Evolutionary conservation across 345 rosid genomes (phyloP).

Genomic region (Rhizophora apiculata): DNA sequence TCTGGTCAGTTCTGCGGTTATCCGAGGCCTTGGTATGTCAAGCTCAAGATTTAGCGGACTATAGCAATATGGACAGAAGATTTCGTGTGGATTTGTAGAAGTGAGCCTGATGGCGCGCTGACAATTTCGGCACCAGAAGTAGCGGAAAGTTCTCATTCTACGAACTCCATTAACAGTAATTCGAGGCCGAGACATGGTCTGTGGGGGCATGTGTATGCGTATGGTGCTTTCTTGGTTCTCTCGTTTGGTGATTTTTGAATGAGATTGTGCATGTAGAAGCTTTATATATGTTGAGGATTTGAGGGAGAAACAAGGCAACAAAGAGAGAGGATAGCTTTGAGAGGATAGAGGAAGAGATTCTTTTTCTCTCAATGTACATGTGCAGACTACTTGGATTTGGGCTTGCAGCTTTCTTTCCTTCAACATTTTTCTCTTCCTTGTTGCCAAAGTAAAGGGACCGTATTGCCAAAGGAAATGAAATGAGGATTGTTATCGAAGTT

Average conservation of each 20-base stretch:
- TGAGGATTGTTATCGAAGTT: no score
- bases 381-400: no score
- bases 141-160: slow-evolving; percentile 63
- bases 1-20: slow-evolving; percentile 11
- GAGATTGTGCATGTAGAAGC: not conserved
- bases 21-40: slow-evolving; percentile 39
- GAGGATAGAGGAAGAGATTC: slow-evolving; percentile 22
- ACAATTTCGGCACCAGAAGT: slow-evolving; percentile 66
- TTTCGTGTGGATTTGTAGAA: slow-evolving; percentile 32
- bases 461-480: no score
- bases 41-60: slow-evolving; percentile 44
- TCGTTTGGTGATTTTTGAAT: not conserved
- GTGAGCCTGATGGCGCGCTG: slow-evolving; percentile 45
- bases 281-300: slow-evolving; percentile 5
- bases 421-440: no score
- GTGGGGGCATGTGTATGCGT: not conserved
- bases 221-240: not conserved
- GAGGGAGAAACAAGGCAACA: not conserved
- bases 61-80: slow-evolving; percentile 55
- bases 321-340: slow-evolving; percentile 35
- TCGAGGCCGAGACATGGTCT: slow-evolving; percentile 45
- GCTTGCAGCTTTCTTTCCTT: no score
- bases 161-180: slow-evolving; percentile 48
- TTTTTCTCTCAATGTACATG: slow-evolving; percentile 1
- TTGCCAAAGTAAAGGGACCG: no score